Evolutionary conservation across 108 stramenopile species (phyloP), one percentile per base, ranked within the genome.

Genomic region (Pseudonitzschia multistriata): DNA sequence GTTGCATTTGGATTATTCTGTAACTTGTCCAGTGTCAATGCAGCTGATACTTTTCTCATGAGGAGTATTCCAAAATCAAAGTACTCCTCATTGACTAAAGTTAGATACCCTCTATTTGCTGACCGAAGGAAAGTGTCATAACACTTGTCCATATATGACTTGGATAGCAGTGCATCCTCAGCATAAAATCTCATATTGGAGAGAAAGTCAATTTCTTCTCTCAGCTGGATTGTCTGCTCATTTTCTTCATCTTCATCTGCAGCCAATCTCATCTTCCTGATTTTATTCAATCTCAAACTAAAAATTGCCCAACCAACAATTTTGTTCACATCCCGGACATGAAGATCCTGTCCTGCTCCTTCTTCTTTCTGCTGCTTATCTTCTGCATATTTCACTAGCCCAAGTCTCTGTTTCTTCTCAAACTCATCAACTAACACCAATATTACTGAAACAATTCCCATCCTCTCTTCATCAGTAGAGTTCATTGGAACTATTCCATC

Each of bases 171-270:
- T 15, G 50, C 50, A 6, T 52, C 50, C 19, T 52, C 50, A 15
- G 50, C 50, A 52, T 52, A 52, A 6, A 52, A 25, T 25, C 50
- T 52, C 50, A 52, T 52, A 7, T 52, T 52, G 8, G 50, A 52
- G 14, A 52, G 50, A 25, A 52, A 52, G 19, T 52, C 50, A 52
- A 52, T 52, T 17, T 52, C 50, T 7, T 52, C 17, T 19, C 25
- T 21, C 5, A 52, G 25, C 19, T 52, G 21, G 7, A 25, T 25
- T 52, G 50, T 19, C 50, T 52, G 6, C 50, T 52, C 50, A 52
- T 19, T 52, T 19, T 52, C 50, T 7, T 25, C 24, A 21, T 52
- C 25, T 25, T 8, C 17, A 15, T 52, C 24, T 39, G 37, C 10
- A 39, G 10, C 37, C 10, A 10, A 39, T 39, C 37, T 39, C 5